A percentile compares a stretch with the other conserved stretches of the same genome.
Conservation (phyloP, 2,329 filamentous ascomycete genomes). For the Huntiella moniliformis region DNA sequence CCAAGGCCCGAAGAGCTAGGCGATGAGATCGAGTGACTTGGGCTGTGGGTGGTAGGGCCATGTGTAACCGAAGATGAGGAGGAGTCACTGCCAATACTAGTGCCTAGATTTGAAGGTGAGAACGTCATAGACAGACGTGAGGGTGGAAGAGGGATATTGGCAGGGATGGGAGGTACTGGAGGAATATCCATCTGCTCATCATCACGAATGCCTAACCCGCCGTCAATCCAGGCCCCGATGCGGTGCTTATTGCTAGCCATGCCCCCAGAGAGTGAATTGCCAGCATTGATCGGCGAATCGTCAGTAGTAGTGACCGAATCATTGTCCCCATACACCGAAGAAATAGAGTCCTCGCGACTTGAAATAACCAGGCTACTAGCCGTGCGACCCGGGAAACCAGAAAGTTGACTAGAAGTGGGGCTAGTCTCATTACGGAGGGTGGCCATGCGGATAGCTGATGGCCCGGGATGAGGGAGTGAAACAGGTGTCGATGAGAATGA, state of each 20-base stretch:
- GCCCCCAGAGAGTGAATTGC: conserved; percentile 14
- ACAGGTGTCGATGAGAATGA: conserved; percentile 26
- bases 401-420: conserved; percentile 53
- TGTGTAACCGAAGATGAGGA: conserved; percentile 2
- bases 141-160: conserved; percentile 22
- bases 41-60: neutral
- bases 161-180: conserved; percentile 13
- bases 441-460: conserved; percentile 46
- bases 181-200: conserved; percentile 23
- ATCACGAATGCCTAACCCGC: conserved; percentile 40
- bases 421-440: conserved; percentile 55
- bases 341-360: conserved; percentile 77
- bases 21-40: neutral
- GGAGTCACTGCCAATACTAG: conserved; percentile 4
- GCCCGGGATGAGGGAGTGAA: conserved; percentile 37
- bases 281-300: conserved; percentile 48
- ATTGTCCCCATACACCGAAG: conserved; percentile 70
- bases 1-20: conserved; percentile 2
- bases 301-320: conserved; percentile 67
- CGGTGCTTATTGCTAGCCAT: conserved; percentile 32
- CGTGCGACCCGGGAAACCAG: conserved; percentile 41
- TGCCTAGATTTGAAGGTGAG: conserved; percentile 20
- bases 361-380: conserved; percentile 61
- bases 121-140: conserved; percentile 23
- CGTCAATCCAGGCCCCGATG: conserved; percentile 61